Conservation (phyloP, 1,139 yeast species). For the Geotrichum australiense region DNA sequence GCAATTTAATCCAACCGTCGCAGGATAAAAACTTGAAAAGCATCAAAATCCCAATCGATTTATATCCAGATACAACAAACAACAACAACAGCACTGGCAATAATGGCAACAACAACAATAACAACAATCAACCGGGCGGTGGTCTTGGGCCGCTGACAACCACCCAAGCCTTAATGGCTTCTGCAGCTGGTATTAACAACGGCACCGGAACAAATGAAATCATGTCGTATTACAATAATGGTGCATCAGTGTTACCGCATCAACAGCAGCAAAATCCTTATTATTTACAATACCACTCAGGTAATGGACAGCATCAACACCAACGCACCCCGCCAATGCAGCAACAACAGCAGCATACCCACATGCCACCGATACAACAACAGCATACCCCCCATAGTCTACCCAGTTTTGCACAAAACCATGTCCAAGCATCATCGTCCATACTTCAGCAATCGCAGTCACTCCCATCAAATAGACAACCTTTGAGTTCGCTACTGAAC, state of each 20-base stretch:
- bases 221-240: not conserved
- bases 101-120: not conserved
- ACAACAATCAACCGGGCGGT: too few species aligned
- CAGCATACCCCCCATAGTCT: constrained; percentile 8
- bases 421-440: too few species aligned
- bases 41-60: constrained; percentile 35
- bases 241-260: not conserved
- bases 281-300: not conserved
- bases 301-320: constrained; percentile 15
- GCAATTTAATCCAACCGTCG: constrained; percentile 37
- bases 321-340: constrained; percentile 3
- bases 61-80: constrained; percentile 36
- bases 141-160: too few species aligned
- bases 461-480: too few species aligned
- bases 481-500: too few species aligned
- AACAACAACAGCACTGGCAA: constrained; percentile 1
- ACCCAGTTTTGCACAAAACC: too few species aligned
- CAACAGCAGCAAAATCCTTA: constrained; percentile 12
- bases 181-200: too few species aligned
- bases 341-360: constrained; percentile 3
- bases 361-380: constrained; percentile 4
- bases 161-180: too few species aligned
- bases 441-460: too few species aligned
- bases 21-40: constrained; percentile 35
- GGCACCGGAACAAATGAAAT: too few species aligned